Conservation (phyloP, 2,329 filamentous ascomycete genomes). For the Cladosporium phlei region DNA sequence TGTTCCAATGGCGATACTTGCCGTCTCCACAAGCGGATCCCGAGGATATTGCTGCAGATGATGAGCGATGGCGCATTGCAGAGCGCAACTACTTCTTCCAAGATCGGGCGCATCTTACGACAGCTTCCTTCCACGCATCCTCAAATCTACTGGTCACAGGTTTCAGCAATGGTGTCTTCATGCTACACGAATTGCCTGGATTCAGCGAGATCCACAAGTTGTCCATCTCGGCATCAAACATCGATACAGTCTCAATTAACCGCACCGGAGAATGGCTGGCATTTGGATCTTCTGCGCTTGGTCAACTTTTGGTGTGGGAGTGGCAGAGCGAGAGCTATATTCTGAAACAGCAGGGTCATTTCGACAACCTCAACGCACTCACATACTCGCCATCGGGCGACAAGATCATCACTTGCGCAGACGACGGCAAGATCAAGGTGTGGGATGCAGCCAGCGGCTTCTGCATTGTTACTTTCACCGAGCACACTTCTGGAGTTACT, state of each 20-base stretch:
- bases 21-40: conserved; percentile 48
- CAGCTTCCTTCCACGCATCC: conserved; percentile 80
- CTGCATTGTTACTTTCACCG: conserved; percentile 96
- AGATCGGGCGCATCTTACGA: conserved; percentile 77
- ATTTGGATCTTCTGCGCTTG: conserved; percentile 90
- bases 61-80: conserved; percentile 86
- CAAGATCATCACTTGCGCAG: conserved; percentile 85
- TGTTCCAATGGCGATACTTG: conserved; percentile 89
- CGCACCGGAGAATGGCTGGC: conserved; percentile 94
- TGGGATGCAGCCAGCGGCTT: conserved; percentile 97
- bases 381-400: conserved; percentile 92
- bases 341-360: conserved; percentile 94
- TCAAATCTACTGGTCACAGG: conserved; percentile 93
- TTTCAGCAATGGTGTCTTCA: conserved; percentile 91
- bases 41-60: conserved; percentile 54
- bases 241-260: conserved; percentile 92
- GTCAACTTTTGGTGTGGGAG: conserved; percentile 97
- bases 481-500: conserved; percentile 91
- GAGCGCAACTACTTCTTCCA: conserved; percentile 93
- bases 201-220: conserved; percentile 92
- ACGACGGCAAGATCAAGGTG: conserved; percentile 97
- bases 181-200: conserved; percentile 89
- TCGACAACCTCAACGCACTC: conserved; percentile 90
- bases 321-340: conserved; percentile 99
- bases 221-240: conserved; percentile 94